A percentile compares a stretch with the other conserved stretches of the same genome.
phyloP scores from a whole-genome alignment of 768 basidiomycete species.

The Mycena galericulata region DNA sequence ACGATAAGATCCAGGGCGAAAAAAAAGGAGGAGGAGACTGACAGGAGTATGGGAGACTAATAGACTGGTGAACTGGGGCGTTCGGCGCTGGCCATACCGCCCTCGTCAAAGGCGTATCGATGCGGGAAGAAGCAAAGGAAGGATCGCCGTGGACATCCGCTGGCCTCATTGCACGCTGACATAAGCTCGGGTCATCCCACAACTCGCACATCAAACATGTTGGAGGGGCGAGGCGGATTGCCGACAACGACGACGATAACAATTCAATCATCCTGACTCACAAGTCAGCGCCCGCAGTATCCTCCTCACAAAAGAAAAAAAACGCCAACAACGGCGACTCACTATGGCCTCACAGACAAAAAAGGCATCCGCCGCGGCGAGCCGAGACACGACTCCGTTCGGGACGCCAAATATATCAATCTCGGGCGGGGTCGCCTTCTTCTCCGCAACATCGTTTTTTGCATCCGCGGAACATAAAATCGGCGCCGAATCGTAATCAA shows the following conservation, averaged over 20 bases:
- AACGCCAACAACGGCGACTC: no score
- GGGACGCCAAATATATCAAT: no score
- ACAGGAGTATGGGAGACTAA: constrained; percentile 24
- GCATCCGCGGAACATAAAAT: constrained; percentile 5
- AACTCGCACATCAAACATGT: constrained; percentile 21
- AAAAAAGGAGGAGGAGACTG: constrained; percentile 4
- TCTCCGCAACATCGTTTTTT: neutral
- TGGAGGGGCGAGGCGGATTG: constrained; percentile 17
- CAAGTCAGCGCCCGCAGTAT: no score
- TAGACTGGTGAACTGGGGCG: neutral
- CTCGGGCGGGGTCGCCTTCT: neutral
- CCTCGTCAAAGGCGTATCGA: constrained; percentile 11
- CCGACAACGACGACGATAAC: neutral
- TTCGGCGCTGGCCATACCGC: constrained; percentile 20
- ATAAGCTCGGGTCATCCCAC: neutral
- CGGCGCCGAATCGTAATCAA: no score
- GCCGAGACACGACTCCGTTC: no score
- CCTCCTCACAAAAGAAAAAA: no score
- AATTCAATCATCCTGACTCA: no score
- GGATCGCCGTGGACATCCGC: constrained; percentile 1
- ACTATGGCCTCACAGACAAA: no score
- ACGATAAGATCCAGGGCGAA: constrained; percentile 5
- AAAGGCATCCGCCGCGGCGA: no score
- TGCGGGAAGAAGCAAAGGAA: constrained; percentile 25
- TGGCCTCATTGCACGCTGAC: constrained; percentile 14